Conservation (phyloP, 306 rosid genomes). For the Senna siamea region DNA sequence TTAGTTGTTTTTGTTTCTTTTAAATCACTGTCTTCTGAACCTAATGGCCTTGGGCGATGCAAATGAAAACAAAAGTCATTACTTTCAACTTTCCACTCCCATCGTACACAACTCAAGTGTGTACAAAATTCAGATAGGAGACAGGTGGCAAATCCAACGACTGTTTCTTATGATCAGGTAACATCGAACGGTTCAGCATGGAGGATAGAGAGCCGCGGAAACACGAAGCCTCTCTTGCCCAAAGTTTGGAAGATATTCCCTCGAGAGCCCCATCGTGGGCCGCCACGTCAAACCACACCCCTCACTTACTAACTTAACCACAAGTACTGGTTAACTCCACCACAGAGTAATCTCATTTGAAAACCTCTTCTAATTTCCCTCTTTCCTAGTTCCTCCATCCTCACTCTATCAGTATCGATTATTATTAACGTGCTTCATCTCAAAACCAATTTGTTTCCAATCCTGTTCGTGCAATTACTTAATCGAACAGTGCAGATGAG, state of each 20-base stretch:
- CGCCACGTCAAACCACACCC: neutral
- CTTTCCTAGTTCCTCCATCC: no score
- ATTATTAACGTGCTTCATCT: no score
- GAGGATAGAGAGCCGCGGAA: conserved; percentile 46
- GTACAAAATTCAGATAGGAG: neutral
- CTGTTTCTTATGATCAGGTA: no score
- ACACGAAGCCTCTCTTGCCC: conserved; percentile 80
- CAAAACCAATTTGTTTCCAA: no score
- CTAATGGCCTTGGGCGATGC: no score
- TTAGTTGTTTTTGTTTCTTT: no score
- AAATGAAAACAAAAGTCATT: no score
- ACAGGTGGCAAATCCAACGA: conserved; percentile 28
- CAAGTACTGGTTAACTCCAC: conserved; percentile 26
- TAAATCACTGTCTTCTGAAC: no score
- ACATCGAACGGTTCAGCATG: neutral
- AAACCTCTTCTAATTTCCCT: no score
- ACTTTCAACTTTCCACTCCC: neutral
- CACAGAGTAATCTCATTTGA: no score
- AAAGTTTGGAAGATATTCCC: conserved; percentile 62
- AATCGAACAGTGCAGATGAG: conserved; percentile 50
- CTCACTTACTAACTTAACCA: conserved; percentile 38
- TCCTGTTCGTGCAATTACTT: neutral
- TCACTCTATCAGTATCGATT: no score
- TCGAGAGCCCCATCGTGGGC: conserved; percentile 1
- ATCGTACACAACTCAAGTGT: neutral